Conservation (phyloP, 495 filamentous ascomycete species). For the Xylaria flabelliformis region DNA sequence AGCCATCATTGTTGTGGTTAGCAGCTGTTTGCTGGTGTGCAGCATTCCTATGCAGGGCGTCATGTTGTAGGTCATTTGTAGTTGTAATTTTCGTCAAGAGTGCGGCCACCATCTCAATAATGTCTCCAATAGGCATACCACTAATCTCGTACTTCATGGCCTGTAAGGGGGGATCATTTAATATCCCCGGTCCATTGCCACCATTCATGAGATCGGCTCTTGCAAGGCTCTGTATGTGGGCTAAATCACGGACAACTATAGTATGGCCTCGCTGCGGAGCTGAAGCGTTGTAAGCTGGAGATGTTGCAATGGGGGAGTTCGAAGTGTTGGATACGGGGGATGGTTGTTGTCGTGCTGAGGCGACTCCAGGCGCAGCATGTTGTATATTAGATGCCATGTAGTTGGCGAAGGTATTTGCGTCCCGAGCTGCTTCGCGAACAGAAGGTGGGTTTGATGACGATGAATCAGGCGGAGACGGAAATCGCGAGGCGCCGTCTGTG, state of each 20-base stretch:
- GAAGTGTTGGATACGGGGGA: slow-evolving; percentile 66
- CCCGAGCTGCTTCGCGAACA: slow-evolving; percentile 42
- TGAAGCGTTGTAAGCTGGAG: slow-evolving; percentile 35
- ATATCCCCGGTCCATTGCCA: slow-evolving; percentile 51
- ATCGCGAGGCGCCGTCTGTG: slow-evolving; percentile 46
- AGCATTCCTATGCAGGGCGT: slow-evolving; percentile 60
- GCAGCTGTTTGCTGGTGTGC: slow-evolving; percentile 55
- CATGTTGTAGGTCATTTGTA: slow-evolving; percentile 94
- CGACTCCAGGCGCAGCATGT: slow-evolving; percentile 37
- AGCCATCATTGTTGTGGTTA: slow-evolving; percentile 62
- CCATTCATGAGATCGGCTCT: slow-evolving; percentile 69
- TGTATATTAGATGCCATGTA: slow-evolving; percentile 47
- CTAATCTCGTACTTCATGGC: slow-evolving; percentile 89
- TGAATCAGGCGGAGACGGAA: slow-evolving; percentile 57
- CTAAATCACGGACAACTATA: slow-evolving; percentile 82
- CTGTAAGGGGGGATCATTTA: slow-evolving; percentile 56
- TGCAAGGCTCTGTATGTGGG: slow-evolving; percentile 89
- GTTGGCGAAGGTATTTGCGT: slow-evolving; percentile 39
- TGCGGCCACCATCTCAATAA: slow-evolving; percentile 99
- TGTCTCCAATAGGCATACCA: slow-evolving; percentile 94
- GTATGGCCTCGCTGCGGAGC: slow-evolving; percentile 46
- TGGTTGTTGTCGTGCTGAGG: slow-evolving; percentile 50
- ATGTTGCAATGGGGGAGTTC: slow-evolving; percentile 32
- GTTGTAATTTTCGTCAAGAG: slow-evolving; percentile 97
- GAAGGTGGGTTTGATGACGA: slow-evolving; percentile 53